Evolutionary conservation across 306 rosid species (phyloP), one percentile per base, ranked within the genome.

Genomic region (Inga oerstediana): DNA sequence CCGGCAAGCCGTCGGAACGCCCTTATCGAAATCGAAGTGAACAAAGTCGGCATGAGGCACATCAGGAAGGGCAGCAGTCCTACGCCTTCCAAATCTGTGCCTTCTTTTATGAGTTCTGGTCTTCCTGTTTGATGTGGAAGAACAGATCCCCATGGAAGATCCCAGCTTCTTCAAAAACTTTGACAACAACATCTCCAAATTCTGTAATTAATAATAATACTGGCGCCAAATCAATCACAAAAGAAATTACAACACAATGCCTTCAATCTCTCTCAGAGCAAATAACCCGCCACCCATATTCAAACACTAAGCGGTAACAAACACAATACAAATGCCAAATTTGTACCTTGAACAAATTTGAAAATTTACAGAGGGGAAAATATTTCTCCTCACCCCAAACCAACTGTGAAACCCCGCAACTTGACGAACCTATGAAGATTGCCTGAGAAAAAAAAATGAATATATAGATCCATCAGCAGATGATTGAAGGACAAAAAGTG

Each of bases 71-170:
- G 87, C 44, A 39, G 65, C 0, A 0, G 66, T 75, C 16, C 78
- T 83, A 27, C 76, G 80, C 77, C 82, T 89, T 9, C 87, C 37
- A 41, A 35, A 78, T 66, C 27, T 66, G 7, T 19, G 4, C 16
- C 48, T 76, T 58, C 82, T 90, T 46, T 68, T 84, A 5, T 32
- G 75, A 2, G 68, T n/a, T 58, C 49, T 59, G 13, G 49, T 54
- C 35, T 75, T 85, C 51, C 80, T 79, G 64, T 78, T 44, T 69
- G 86, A 70, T 66, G 79, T 87, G 7, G 94, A 89, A 78, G 83
- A 68, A 59, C 94, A 87, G 44, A 82, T 80, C 34, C 97, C 97
- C 97, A 92, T 89, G 14, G 81, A 61, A 13, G 61, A 32, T 66
- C 15, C 51, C 44, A 64, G 48, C 72, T 64, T 79, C 62, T 73